A percentile compares a stretch with the other conserved stretches of the same genome.
Conservation (phyloP, 306 rosid genomes). For the Gleditsia sinensis region DNA sequence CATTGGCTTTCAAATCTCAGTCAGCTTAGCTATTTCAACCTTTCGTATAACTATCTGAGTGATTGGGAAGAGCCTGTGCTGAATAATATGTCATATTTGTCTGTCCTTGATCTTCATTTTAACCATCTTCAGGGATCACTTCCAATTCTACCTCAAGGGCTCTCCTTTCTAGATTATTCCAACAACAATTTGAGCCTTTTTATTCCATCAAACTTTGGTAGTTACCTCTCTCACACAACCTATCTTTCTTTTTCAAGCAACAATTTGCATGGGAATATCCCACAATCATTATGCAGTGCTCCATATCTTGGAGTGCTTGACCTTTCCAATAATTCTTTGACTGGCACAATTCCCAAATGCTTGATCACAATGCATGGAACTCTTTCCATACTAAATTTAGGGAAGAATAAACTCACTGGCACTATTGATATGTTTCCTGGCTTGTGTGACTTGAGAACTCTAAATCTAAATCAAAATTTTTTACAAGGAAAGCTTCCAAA, state of each 20-base stretch:
- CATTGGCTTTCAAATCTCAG: conserved; percentile 28
- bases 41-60: neutral
- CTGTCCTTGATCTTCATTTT: neutral
- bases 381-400: neutral
- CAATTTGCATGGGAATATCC: neutral
- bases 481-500: neutral
- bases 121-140: neutral
- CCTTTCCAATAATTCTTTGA: neutral
- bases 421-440: neutral
- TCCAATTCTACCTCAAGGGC: neutral
- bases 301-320: neutral
- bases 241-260: neutral
- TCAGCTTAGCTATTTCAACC: accelerated
- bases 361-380: neutral
- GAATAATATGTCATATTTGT: neutral
- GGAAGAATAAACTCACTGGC: neutral
- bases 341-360: neutral
- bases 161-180: neutral
- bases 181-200: neutral
- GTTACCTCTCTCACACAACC: neutral
- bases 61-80: neutral
- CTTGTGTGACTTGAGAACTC: neutral
- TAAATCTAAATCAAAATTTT: too few relatives aligned
- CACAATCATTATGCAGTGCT: neutral
- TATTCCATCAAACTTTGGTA: neutral